phyloP scores from a whole-genome alignment of 1,139 yeast species.

The Keqinozyma sinolaborantium region DNA sequence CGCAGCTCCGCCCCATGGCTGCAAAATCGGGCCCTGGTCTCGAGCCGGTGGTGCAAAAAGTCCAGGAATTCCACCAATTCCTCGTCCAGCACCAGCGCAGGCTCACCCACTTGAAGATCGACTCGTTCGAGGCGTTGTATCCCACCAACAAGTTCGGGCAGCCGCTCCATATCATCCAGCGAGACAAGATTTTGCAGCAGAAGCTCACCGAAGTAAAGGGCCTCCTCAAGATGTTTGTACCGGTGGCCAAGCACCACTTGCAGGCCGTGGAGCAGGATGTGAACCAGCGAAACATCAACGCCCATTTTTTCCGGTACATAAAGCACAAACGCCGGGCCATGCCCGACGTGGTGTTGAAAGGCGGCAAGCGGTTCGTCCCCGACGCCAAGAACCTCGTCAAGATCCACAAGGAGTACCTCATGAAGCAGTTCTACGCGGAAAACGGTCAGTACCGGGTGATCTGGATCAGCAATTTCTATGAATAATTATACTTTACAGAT shows the following conservation, averaged over 20 bases:
- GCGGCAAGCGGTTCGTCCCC: constrained; percentile 28
- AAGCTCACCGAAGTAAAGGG: constrained; percentile 21
- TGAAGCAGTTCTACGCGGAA: constrained; percentile 28
- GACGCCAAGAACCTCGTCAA: constrained; percentile 27
- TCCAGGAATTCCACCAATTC: constrained; percentile 19
- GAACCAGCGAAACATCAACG: constrained; percentile 21
- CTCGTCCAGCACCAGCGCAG: constrained; percentile 13
- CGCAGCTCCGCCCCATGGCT: constrained; percentile 2
- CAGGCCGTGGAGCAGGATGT: constrained; percentile 15
- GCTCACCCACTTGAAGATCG: constrained; percentile 22
- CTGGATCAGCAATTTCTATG: constrained; percentile 25
- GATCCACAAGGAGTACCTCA: constrained; percentile 25
- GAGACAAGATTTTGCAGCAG: constrained; percentile 23
- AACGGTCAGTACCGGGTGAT: constrained; percentile 16
- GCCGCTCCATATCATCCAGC: constrained; percentile 25
- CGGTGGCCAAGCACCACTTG: constrained; percentile 15
- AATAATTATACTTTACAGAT: constrained; percentile 21
- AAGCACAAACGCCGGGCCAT: constrained; percentile 15
- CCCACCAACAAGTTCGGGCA: constrained; percentile 29
- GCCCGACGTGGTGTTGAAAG: constrained; percentile 14
- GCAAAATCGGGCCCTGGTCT: constrained; percentile 1
- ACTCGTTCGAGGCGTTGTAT: constrained; percentile 30
- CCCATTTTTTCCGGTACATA: constrained; percentile 27
- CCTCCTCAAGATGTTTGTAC: constrained; percentile 16
- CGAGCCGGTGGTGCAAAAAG: constrained; percentile 8